Evolutionary conservation across 352 stramenopile species (phyloP), one percentile per base, ranked within the genome.

Genomic region (Globisporangium polare): DNA sequence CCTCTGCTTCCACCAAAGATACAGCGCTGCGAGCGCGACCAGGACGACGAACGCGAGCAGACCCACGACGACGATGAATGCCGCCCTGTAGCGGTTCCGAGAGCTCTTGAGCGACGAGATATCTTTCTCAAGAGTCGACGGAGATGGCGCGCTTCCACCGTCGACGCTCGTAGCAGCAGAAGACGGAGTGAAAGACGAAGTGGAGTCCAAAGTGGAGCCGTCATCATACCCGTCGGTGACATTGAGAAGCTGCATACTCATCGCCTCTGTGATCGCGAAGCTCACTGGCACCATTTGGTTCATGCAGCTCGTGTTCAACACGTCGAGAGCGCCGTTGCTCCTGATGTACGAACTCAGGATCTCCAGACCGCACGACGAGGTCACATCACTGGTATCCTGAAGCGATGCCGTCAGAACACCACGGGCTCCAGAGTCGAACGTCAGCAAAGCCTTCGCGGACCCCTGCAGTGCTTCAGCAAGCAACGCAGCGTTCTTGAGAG

Each of bases 21-120:
- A 64, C 1, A 62, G 53, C 5, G 8, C 9, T 2, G 50, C 29
- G 9, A 62, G 72, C 12, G 63, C 31, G 12, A 65, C 17, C 5
- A 60, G 4, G 3, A 65, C n/a, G 24, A 49, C 24, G 12, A 74
- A 15, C 2, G 65, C 12, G 1, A 82, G 29, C 6, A 60, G 46
- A 5, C 45, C 45, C 1, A 72, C 45, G 33, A 74, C 62, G 2
- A 75, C 66, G 31, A 81, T 74, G 4, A 84, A 43, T 27, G 66
- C 71, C 22, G 72, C 20, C 59, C 69, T 49, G 49, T 84, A 82
- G 24, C 54, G 60, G 24, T 63, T 50, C 43, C 53, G 60, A 8
- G 62, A 74, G 13, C 43, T 37, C 59, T 68, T n/a, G 8, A 80
- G 58, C 18, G 52, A 60, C 26, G 55, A 62, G 13, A 74, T 65